Base-by-base conservation (phyloP, 2,329 filamentous ascomycete genomes). In the Paradendryphiella salina region DNA sequence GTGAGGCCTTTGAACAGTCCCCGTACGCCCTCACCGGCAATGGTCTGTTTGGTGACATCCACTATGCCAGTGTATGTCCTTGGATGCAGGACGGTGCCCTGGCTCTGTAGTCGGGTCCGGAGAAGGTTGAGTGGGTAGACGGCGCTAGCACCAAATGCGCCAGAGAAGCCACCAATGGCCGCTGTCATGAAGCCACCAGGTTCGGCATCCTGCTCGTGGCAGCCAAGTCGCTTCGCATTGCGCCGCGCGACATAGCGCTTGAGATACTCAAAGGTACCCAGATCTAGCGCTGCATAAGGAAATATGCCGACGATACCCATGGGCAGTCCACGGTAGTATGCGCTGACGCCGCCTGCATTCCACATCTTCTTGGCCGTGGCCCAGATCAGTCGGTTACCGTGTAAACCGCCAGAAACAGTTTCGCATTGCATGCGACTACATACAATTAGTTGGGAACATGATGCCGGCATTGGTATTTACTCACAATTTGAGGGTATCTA, bases 271-370 rank as follows among this genome's bases (percentile, higher is more conserved):
- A 97, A 99, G 0, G 90, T 96, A 59, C 90, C 90, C 66, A 99
- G 87, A 70, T 99, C 94, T 68, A 99, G 95, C 41, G 94, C 94
- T 34, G 91, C 93, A 73, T 97, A 99, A 0, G 94, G 94, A 66
- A 99, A 99, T 85, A 97, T 96, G 70, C 94, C 94, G 42, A 96
- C 77, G 3, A 99, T 81, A 13, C 94, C 94, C 83, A 97, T 94
- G 0, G 91, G 92, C 28, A 99, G 82, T 33, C 94, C 94, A 46
- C 93, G 90, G 73, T 97, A 99, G 57, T 91, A 93, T 5, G 89
- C 82, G 26, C 83, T 79, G 21, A 92, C 61, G 17, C 90, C 90
- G 51, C 89, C 88, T 52, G 85, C 83, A 33, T 80, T 82, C 79
- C 86, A 90, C 87, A 99, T 96, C 71, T 91, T 96, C 70, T 83